Conservation (phyloP, 306 rosid species). For the Pyrus pyrifolia region DNA sequence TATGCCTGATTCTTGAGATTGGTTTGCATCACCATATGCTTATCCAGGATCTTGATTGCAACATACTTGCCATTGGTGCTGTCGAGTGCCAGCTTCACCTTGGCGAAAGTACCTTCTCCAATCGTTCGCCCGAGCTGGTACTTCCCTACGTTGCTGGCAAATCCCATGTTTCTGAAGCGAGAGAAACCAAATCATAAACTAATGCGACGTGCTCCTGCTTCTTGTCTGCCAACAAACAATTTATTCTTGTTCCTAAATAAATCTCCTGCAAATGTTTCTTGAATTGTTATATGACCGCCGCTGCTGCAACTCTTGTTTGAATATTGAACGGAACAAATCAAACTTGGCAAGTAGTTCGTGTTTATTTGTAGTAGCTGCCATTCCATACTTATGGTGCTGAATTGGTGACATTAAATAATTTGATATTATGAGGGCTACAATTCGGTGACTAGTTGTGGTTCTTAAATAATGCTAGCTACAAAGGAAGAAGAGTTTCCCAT, state of each 20-base stretch:
- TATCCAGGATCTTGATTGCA: slow-evolving; percentile 69
- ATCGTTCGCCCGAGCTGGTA: slow-evolving; percentile 55
- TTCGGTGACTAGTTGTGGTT: background rate
- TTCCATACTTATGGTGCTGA: background rate
- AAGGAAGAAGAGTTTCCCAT: background rate
- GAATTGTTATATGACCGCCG: background rate
- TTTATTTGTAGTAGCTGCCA: background rate
- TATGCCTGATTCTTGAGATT: slow-evolving; percentile 60
- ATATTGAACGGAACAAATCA: background rate
- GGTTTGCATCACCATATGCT: slow-evolving; percentile 54
- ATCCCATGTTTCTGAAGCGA: slow-evolving; percentile 33
- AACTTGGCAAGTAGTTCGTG: background rate
- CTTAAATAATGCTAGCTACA: background rate
- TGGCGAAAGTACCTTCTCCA: slow-evolving; percentile 79
- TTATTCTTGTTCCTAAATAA: background rate
- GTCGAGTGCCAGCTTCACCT: slow-evolving; percentile 60
- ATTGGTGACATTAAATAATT: background rate
- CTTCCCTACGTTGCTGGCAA: slow-evolving; percentile 42
- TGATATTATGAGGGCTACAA: background rate
- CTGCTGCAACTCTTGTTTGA: background rate
- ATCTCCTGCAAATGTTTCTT: background rate
- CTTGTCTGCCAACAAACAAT: too few relatives aligned
- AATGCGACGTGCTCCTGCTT: too few relatives aligned
- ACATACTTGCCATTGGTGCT: slow-evolving; percentile 39
- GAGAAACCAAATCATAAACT: too few relatives aligned